phyloP scores from a whole-genome alignment of 108 stramenopile species.

The Cylindrotheca closterium region DNA sequence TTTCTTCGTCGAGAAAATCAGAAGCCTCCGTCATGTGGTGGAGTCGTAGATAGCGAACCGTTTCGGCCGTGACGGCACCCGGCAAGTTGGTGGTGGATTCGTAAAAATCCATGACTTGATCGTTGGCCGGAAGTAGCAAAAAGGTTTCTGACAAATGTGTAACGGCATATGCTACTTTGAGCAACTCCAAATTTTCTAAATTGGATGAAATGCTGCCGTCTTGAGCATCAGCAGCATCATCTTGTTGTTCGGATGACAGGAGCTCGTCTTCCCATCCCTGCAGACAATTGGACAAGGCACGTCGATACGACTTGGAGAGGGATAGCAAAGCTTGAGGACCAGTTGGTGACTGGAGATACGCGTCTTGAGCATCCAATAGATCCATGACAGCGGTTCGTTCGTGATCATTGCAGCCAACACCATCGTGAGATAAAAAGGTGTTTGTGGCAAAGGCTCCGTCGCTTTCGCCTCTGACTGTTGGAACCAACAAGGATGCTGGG shows the following conservation, averaged over 20 bases:
- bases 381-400: constrained; percentile 67
- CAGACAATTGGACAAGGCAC: constrained; percentile 51
- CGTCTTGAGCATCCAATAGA: constrained; percentile 57
- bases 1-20: constrained; percentile 5
- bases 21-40: constrained; percentile 23
- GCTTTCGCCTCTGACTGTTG: constrained; percentile 5
- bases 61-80: constrained; percentile 75
- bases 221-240: constrained; percentile 14
- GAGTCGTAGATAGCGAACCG: constrained; percentile 68
- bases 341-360: constrained; percentile 23
- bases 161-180: constrained; percentile 53
- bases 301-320: constrained; percentile 49
- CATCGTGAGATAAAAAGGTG: constrained; percentile 37
- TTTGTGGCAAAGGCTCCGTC: constrained; percentile 5
- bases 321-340: constrained; percentile 1
- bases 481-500: constrained; percentile 31
- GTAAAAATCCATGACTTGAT: constrained; percentile 10
- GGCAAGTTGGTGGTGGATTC: constrained; percentile 32
- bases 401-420: constrained; percentile 55
- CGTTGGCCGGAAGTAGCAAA: constrained; percentile 37
- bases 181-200: constrained; percentile 47
- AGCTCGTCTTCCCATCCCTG: constrained; percentile 38
- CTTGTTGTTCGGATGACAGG: constrained; percentile 1
- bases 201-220: neutral
- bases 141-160: constrained; percentile 67